phyloP scores from a whole-genome alignment of 2,329 filamentous ascomycete genomes.

The Hyphodiscus sp. region DNA sequence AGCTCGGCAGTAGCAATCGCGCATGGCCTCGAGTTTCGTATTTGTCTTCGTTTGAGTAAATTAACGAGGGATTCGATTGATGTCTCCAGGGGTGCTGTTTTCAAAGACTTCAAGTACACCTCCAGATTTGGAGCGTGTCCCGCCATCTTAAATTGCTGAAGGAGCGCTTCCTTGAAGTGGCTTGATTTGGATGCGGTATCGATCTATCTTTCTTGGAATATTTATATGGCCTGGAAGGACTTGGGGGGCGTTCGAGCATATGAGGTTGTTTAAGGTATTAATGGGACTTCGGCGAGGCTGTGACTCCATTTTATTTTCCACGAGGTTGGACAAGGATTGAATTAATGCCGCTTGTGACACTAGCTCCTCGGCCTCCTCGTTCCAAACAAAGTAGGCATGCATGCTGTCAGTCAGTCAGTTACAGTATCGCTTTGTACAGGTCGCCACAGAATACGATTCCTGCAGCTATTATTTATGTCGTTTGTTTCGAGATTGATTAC shows the following conservation, averaged over 20 bases:
- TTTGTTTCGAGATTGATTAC: neutral
- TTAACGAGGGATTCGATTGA: conserved; percentile 77
- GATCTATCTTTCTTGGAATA: neutral
- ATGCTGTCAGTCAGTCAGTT: neutral
- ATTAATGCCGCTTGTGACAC: neutral
- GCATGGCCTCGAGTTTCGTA: conserved; percentile 79
- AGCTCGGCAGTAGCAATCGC: conserved; percentile 88
- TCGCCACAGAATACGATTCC: neutral
- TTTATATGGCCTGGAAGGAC: no score
- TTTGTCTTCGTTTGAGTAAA: conserved; percentile 84
- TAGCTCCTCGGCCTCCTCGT: neutral
- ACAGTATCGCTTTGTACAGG: neutral
- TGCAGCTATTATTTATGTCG: neutral
- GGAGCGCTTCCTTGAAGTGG: no score
- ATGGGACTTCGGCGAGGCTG: neutral
- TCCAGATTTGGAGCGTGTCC: conserved; percentile 66
- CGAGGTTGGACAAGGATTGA: neutral
- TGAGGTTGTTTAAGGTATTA: no score
- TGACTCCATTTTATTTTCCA: neutral
- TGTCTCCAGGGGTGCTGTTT: conserved; percentile 67
- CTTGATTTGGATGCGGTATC: neutral
- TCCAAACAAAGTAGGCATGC: neutral
- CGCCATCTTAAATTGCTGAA: conserved; percentile 18
- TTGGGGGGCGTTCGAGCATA: no score
- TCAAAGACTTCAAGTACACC: conserved; percentile 73